A percentile compares a stretch with the other conserved stretches of the same genome.
These are phyloP conservation scores for Dictyostelium purpureum DNA, from an alignment of 78 protist species.

Conservation along the genomic window DNA sequence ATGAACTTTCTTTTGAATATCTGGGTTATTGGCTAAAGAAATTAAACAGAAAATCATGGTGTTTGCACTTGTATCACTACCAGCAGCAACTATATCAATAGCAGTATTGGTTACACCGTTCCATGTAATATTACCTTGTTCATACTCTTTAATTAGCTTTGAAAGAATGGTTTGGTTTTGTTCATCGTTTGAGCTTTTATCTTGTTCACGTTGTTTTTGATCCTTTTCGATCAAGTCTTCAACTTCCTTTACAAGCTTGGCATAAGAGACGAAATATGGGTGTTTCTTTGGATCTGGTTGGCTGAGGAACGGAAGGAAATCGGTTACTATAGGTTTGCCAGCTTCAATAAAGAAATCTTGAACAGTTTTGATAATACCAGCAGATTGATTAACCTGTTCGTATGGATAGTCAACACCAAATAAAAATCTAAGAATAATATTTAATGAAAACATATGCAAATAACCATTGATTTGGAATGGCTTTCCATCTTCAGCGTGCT, in stretches of 20 bases:
- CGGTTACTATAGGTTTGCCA: neutral
- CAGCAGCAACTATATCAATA: constrained; percentile 2
- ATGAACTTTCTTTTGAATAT: neutral
- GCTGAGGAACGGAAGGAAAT: neutral
- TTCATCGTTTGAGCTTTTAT: neutral
- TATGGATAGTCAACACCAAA: constrained; percentile 1
- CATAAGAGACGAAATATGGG: neutral
- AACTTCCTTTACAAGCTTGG: neutral
- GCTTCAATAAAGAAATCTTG: neutral
- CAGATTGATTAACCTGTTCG: neutral
- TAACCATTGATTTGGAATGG: neutral
- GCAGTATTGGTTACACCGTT: neutral
- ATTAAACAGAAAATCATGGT: neutral
- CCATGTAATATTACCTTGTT: neutral
- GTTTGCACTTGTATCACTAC: constrained; percentile 6
- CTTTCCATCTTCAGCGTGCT: neutral
- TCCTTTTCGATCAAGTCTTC: neutral
- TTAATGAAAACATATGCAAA: neutral
- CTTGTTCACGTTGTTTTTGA: neutral
- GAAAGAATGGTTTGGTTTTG: neutral
- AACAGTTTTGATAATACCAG: neutral
- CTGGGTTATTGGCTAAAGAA: neutral
- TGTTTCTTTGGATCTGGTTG: neutral
- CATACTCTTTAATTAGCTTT: neutral
- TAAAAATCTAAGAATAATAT: neutral